Evolutionary conservation across 2,329 filamentous ascomycete genomes (phyloP), one percentile per base, ranked within the genome.

Genomic region (Teratosphaeria destructans): DNA sequence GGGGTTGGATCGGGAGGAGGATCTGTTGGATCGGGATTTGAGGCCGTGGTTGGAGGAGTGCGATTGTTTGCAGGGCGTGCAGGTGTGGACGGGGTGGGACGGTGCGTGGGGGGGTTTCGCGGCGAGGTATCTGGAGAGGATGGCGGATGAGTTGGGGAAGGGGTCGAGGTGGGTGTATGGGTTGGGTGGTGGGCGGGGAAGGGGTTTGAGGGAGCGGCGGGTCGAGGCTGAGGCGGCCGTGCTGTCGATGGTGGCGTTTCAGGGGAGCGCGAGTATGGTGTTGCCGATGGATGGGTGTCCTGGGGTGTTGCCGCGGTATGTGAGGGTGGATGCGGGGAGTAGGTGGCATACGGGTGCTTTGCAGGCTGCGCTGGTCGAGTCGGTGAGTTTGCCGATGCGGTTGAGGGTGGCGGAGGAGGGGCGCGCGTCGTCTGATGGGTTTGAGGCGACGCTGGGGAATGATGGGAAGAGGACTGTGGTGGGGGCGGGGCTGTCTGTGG

Each of bases 131-230:
- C 66, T 76, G 56, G 76, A 97, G 71, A 81, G 85, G 34, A 75
- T 99, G 60, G 79, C 89, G 62, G 94, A 99, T 70, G 94, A 99
- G 72, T 93, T 92, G 71, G 90, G 90, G 34, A 97, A 96, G 76
- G 83, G 85, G 37, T 85, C 85, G 56, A 83, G 96, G 35, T 95
- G 90, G 88, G 82, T 91, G 12, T 97, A 92, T 87, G 92, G 88
- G 0, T 72, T 91, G 26, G 88, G 72, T 85, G 87, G 59, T 77
- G 80, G 49, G 64, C 67, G 53, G 60, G 61, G 52, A 55, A 19
- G 29, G 47, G 60, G 43, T 8, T 6, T 49, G 72, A 85, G 87
- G 59, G 77, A 80, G 52, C 65, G 67, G 52, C 60, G 62, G 52
- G 55, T n/a, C 26, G 43, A 60, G 47, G 63, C 85, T 80, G 82